Evolutionary conservation across 352 stramenopile genomes (phyloP).

Genomic region (Pythium biforme): DNA sequence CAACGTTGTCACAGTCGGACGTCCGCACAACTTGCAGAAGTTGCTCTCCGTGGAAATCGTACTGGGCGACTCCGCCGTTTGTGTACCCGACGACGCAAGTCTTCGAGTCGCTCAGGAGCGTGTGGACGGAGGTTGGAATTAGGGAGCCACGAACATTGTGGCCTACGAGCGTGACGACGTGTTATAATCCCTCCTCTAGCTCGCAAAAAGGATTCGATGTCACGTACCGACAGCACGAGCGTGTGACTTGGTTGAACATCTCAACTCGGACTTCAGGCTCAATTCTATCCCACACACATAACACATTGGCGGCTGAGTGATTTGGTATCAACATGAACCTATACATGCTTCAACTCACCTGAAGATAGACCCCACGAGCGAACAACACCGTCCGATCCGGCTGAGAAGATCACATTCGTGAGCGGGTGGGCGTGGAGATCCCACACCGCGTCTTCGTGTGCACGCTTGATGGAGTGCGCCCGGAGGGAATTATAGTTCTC

Average conservation of each 20-base stretch:
- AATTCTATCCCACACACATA: constrained; percentile 41
- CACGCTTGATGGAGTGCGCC: constrained; percentile 62
- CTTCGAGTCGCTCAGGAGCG: constrained; percentile 72
- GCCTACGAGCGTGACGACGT: not conserved
- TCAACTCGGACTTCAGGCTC: constrained; percentile 71
- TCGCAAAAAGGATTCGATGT: not conserved
- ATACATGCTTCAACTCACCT: constrained; percentile 33
- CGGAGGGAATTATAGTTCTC: constrained; percentile 76
- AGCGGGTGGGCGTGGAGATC: constrained; percentile 78
- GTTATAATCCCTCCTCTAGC: constrained; percentile 1
- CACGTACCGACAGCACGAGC: constrained; percentile 46
- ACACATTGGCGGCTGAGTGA: too few species aligned
- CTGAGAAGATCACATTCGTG: constrained; percentile 82
- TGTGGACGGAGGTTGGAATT: constrained; percentile 71
- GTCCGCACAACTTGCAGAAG: constrained; percentile 70
- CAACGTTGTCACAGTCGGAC: constrained; percentile 62
- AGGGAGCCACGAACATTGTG: constrained; percentile 54
- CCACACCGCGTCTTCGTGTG: constrained; percentile 84
- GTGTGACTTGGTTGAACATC: constrained; percentile 50
- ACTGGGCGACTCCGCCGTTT: constrained; percentile 63
- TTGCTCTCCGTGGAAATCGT: constrained; percentile 75
- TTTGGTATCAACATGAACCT: not conserved
- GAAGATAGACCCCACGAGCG: constrained; percentile 74
- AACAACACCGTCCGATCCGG: constrained; percentile 74
- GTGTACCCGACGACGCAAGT: constrained; percentile 81